A percentile compares a stretch with the other conserved stretches of the same genome.
Conservation (phyloP, 306 rosid species). For the Cucumis cinereus region DNA sequence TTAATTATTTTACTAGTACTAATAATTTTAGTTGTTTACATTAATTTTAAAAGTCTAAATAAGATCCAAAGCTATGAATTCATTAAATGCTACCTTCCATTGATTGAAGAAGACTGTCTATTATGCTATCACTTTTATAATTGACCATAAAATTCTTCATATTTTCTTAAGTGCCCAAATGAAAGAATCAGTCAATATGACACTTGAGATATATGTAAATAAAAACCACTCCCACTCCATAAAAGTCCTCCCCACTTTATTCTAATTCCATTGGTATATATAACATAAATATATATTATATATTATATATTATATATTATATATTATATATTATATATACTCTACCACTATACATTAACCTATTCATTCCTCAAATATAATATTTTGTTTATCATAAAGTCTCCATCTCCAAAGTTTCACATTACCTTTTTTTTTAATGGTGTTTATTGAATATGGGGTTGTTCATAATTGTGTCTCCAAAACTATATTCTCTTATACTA, state of each 20-base stretch:
- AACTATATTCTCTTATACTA: neutral
- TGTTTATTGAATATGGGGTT: neutral
- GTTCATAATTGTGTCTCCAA: neutral
- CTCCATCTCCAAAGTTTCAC: neutral
- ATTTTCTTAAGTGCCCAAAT: neutral
- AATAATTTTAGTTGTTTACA: neutral
- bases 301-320: no score
- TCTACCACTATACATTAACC: neutral
- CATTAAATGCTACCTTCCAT: neutral
- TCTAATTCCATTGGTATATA: neutral
- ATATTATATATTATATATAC: no score
- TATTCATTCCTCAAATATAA: neutral
- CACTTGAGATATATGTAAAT: neutral
- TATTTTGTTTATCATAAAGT: neutral
- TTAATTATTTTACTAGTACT: no score
- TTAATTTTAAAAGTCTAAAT: neutral
- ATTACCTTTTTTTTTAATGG: neutral
- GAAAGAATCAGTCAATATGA: neutral
- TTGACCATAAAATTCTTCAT: neutral
- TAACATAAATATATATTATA: no score
- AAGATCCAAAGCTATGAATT: neutral
- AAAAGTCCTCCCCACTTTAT: constrained; percentile 1
- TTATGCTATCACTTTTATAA: neutral
- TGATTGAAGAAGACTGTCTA: neutral
- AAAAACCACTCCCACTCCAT: neutral